Base-by-base conservation (phyloP, 2,329 filamentous ascomycete species). In the Venturia asperata region DNA sequence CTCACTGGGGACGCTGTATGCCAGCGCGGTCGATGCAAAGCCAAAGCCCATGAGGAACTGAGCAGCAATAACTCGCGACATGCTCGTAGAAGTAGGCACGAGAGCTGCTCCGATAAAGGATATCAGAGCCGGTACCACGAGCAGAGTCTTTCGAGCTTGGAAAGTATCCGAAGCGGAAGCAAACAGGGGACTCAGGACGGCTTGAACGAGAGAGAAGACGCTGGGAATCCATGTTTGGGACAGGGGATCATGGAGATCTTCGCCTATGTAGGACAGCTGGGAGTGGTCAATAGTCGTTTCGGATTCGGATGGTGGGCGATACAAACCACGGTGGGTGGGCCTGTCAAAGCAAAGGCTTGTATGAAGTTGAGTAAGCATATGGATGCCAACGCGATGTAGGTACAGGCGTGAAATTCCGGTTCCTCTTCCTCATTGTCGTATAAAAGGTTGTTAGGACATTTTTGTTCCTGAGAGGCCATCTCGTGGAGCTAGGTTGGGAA, bases 301-400 rank as follows among this genome's bases (percentile, higher is more conserved):
- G 17, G 17, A 6, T 39, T 34, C 17, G 10, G 24, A 34, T 19
- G 9, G 55, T 60, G 24, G 7, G 5, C n/a, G 7, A 24, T 60
- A 64, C 62, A 17, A 61, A 64, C 62, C 19, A 64, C 63, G 5
- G 63, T 49, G 21, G 63, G 63, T 37, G 63, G 63, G 30, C 63
- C 63, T 34, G 62, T 55, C 13, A 64, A 55, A 43, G 63, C 63
- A 5, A 64, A 61, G 3, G 41, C 52, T 41, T 64, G 52, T 17
- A 64, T 49, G 10, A 64, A 42, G 37, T 64, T 62, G 30, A 64
- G 24, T 15, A 62, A 24, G 55, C 62, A 64, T 55, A 64, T 64
- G 4, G 63, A 27, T 61, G 55, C 19, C 15, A 64, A n/a, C 4
- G 63, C 63, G 43, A 64, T 27, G 24, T 61, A 64, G 13, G 63